Conservation (phyloP, 345 rosid species). For the Stellera chamaejasme region DNA sequence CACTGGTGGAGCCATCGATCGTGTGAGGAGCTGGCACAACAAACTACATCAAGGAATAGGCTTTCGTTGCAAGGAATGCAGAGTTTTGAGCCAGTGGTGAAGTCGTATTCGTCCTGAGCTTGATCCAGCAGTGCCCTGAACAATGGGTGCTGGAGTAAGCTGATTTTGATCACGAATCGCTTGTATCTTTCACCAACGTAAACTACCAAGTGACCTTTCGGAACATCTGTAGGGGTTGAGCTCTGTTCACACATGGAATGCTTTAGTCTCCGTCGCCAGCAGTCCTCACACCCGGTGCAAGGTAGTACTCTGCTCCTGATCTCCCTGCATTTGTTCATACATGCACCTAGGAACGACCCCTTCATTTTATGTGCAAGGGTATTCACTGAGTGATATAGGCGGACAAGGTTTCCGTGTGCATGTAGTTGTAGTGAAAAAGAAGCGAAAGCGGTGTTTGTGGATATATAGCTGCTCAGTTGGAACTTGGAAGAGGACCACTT, state of each 20-base stretch:
- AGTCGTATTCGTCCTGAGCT: conserved; percentile 64
- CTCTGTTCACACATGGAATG: conserved; percentile 29
- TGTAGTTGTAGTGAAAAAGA: conserved; percentile 18
- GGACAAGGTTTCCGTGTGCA: conserved; percentile 12
- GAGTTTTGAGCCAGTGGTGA: conserved; percentile 49
- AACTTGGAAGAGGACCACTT: conserved; percentile 13
- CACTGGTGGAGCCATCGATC: conserved; percentile 27
- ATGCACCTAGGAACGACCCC: conserved; percentile 34
- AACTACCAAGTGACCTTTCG: conserved; percentile 77
- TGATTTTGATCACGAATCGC: conserved; percentile 65
- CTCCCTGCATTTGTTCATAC: conserved; percentile 48
- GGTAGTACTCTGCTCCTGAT: conserved; percentile 37
- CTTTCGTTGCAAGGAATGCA: conserved; percentile 75
- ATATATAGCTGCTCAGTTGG: conserved; percentile 30
- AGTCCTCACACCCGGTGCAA: conserved; percentile 35
- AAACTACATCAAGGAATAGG: conserved; percentile 62
- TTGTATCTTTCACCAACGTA: conserved; percentile 66
- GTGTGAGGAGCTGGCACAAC: conserved; percentile 42
- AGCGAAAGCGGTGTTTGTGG: conserved; percentile 15
- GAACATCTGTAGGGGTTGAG: conserved; percentile 69
- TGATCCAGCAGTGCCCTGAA: conserved; percentile 71
- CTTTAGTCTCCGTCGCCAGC: conserved; percentile 38
- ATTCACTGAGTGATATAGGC: conserved; percentile 7
- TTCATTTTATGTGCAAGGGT: conserved; percentile 20
- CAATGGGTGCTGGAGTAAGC: conserved; percentile 64